Evolutionary conservation across 75 land plant species (phyloP), one percentile per base, ranked within the genome.

Genomic region (Chamaecyparis obtusa): DNA sequence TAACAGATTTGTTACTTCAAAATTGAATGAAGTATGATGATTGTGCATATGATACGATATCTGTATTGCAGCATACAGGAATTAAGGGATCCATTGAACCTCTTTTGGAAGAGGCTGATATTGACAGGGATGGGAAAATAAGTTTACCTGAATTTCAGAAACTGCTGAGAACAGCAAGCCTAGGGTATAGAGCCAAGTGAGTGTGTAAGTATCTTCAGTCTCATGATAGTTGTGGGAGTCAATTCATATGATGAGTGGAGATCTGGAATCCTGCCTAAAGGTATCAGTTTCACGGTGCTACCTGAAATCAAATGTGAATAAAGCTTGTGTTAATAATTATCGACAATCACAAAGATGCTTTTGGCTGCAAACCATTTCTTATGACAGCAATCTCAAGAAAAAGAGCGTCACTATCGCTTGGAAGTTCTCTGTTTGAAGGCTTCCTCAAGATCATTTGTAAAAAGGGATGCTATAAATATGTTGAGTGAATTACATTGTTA

Each of bases 41-140:
- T 1, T 3, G 5, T 9, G n/a, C 15, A 46, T 81, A 46, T 41
- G 32, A 43, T n/a, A 81, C 27, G 32, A 7, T 44, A 81, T 44
- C 6, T 46, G 54, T 81, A 46, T 46, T 81, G 57, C 89, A 89
- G 90, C 84, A 89, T 79, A 89, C 90, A n/a, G 90, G 90, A 79
- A 36, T 89, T 21, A 89, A 89, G 54, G 90, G 90, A 83, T 89
- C 90, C 11, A 74, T 89, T 74, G 89, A 88, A 44, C 37, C 90
- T 33, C 49, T 89, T 44, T 46, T 87, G 71, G 89, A 89, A 0
- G 90, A 89, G 41, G 90, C 86, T 83, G 90, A 89, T 83, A 83
- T 85, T 82, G 90, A 89, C 54, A 83, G 56, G 54, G 90, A 89
- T 83, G 90, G 90, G 39, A 88, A 49, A n/a, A 89, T 89, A 80